These are phyloP conservation scores for Ascodesmis nigricans DNA, from an alignment of 495 filamentous ascomycete species.

Conservation along the genomic window DNA sequence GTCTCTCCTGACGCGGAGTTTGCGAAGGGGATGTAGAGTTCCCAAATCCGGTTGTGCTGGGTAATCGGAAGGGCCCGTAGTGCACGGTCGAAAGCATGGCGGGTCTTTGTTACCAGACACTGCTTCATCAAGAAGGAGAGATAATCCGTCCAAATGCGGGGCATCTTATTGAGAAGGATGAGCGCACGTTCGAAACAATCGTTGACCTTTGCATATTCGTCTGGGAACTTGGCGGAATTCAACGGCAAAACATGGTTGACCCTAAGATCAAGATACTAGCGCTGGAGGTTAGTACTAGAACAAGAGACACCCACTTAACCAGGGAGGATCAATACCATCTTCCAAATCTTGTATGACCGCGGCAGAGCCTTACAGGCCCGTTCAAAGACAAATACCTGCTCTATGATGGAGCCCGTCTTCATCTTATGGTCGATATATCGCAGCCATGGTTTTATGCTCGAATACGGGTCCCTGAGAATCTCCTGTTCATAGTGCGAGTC, in stretches of 20 bases:
- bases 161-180: constrained; percentile 97
- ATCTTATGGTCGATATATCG: constrained; percentile 83
- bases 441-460: constrained; percentile 81
- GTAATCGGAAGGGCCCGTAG: constrained; percentile 87
- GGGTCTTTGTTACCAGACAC: constrained; percentile 73
- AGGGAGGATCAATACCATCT: constrained; percentile 40
- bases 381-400: constrained; percentile 90
- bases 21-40: constrained; percentile 74
- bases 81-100: constrained; percentile 82
- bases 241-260: constrained; percentile 60
- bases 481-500: constrained; percentile 95
- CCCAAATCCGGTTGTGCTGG: constrained; percentile 95
- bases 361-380: constrained; percentile 74
- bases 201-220: constrained; percentile 85
- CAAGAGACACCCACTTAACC: neutral
- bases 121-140: constrained; percentile 76
- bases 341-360: constrained; percentile 96
- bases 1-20: constrained; percentile 81
- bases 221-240: constrained; percentile 58
- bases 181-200: constrained; percentile 83
- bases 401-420: constrained; percentile 64
- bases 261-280: constrained; percentile 68
- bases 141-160: constrained; percentile 95
- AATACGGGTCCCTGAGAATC: constrained; percentile 57
- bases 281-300: constrained; percentile 13